Percentiles rank a stretch among this genome's conserved stretches.
phyloP scores from a whole-genome alignment of 345 rosid species.

The Litchi chinensis region DNA sequence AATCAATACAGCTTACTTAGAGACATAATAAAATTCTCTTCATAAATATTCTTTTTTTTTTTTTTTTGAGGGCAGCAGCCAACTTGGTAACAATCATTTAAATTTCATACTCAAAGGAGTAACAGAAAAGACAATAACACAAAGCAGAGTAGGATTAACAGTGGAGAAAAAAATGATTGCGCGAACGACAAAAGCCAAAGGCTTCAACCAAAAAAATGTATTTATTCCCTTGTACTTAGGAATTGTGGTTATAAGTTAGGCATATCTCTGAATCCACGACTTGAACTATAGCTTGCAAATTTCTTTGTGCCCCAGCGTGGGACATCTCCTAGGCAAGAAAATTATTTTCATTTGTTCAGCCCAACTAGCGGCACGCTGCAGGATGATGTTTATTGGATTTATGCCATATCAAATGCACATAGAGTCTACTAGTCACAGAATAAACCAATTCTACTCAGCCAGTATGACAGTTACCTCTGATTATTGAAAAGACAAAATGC shows the following conservation, averaged over 20 bases:
- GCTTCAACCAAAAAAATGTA: not conserved
- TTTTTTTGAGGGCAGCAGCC: too few species aligned
- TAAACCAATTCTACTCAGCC: not conserved
- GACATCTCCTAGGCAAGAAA: not conserved
- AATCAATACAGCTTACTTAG: constrained; percentile 15
- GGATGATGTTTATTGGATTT: not conserved
- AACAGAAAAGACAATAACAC: not conserved
- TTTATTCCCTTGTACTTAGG: not conserved
- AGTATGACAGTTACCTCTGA: not conserved
- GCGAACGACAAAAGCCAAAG: not conserved
- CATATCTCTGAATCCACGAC: not conserved
- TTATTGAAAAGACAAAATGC: not conserved
- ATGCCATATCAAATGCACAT: not conserved
- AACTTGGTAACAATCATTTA: not conserved
- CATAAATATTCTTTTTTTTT: too few species aligned
- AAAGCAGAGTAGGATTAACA: not conserved
- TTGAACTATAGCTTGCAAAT: not conserved
- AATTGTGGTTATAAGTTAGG: not conserved
- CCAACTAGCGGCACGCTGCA: not conserved
- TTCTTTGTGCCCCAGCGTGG: not conserved
- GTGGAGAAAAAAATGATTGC: not conserved
- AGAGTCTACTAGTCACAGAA: not conserved
- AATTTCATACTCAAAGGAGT: not conserved
- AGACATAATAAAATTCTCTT: not conserved
- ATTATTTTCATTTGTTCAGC: not conserved